Evolutionary conservation across 345 rosid species (phyloP), one percentile per base, ranked within the genome.

Genomic region (Gossypium longicalyx): DNA sequence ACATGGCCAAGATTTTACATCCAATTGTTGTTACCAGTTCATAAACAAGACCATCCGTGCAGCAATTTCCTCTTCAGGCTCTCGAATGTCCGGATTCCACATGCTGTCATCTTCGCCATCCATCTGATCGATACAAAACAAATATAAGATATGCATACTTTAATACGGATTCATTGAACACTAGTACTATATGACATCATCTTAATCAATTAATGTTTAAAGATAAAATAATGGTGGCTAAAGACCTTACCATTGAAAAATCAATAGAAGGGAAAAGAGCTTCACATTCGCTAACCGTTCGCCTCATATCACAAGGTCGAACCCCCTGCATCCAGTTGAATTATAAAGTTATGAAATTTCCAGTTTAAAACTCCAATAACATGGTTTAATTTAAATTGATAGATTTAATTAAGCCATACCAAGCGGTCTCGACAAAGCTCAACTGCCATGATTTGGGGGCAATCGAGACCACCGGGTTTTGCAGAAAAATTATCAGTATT

Each of bases 301-400:
- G 83, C 84, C 98, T 89, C 76, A 85, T 85, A 70, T 91, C 98
- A 82, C 94, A 91, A 2, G 92, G 94, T 86, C 90, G 93, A 82
- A 89, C 88, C 44, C 98, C 97, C 97, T 93, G 79, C 68, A 62
- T 56, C 10, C 61, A 56, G 60, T 29, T 56, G 25, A 56, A 56
- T 20, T 8, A 0, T 53, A 1, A 27, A 13, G 23, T 15, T 2
- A 25, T 16, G 20, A 0, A 2, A 59, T 12, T 66, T 20, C 72
- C 51, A 27, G 11, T 52, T 17, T 27, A 9, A 7, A 69, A 49
- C 9, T 70, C 47, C 60, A 49, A 25, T 1, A 34, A 48, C 19
- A 25, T 22, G 57, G 38, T 23, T 34, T 34, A 34, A 34, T 34
- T 34, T 34, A 34, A 34, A 4, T 1, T 23, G 20, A 12, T 9